A percentile compares a stretch with the other conserved stretches of the same genome.
Evolutionary conservation across 2,329 filamentous ascomycete species (phyloP).

Genomic region (Aphanoascus verrucosus): DNA sequence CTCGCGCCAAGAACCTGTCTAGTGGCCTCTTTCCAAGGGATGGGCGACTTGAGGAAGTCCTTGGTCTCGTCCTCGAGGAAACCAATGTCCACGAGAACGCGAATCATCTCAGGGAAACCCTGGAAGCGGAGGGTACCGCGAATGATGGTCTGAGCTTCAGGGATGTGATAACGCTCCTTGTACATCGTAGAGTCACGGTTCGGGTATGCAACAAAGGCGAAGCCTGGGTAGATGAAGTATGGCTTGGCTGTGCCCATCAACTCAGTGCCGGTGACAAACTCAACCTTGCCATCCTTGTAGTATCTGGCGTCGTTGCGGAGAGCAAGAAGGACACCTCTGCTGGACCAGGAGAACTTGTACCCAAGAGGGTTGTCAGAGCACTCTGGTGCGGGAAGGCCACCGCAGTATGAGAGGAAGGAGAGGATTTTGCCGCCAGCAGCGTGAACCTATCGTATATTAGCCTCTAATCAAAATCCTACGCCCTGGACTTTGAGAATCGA

Average conservation of each 20-base stretch:
- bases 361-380: constrained; percentile 77
- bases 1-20: constrained; percentile 61
- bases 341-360: constrained; percentile 81
- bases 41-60: constrained; percentile 54
- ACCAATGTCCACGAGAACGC: constrained; percentile 75
- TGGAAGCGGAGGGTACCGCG: constrained; percentile 75
- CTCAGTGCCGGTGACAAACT: constrained; percentile 53
- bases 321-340: constrained; percentile 76
- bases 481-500: neutral
- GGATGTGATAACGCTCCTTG: constrained; percentile 81
- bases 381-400: constrained; percentile 55
- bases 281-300: constrained; percentile 67
- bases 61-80: constrained; percentile 66
- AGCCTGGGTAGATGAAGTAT: constrained; percentile 83
- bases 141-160: constrained; percentile 79
- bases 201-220: constrained; percentile 80
- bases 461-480: no score
- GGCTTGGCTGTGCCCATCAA: constrained; percentile 83
- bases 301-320: constrained; percentile 75
- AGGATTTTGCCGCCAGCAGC: constrained; percentile 72
- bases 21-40: constrained; percentile 77
- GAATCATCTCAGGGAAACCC: constrained; percentile 85
- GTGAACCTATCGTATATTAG: constrained; percentile 58
- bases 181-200: constrained; percentile 86
- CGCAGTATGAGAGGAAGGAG: constrained; percentile 75